A percentile compares a stretch with the other conserved stretches of the same genome.
phyloP scores from a whole-genome alignment of 805 yeast genomes.

The Zygosaccharomyces kombuchaensis region DNA sequence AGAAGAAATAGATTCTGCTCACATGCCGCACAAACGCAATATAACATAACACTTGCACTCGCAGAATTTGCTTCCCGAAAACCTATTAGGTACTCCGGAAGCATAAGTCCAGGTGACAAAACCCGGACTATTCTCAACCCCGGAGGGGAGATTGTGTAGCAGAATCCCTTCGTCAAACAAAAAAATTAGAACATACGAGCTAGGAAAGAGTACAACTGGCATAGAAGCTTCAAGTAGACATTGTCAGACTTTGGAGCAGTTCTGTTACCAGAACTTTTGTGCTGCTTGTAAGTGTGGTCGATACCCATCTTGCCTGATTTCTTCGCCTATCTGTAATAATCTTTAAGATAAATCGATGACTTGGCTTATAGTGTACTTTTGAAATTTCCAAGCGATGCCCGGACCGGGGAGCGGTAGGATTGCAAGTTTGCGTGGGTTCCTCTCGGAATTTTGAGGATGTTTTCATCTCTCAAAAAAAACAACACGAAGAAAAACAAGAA shows the following conservation, averaged over 20 bases:
- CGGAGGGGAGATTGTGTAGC: constrained; percentile 14
- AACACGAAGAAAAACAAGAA: too few relatives aligned
- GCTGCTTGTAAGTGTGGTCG: constrained; percentile 96
- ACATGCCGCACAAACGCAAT: constrained; percentile 29
- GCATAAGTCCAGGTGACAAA: not conserved
- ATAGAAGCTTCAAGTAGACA: constrained; percentile 96
- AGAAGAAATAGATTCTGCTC: constrained; percentile 44
- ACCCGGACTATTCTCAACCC: constrained; percentile 4
- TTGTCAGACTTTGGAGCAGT: constrained; percentile 99
- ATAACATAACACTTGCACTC: constrained; percentile 33
- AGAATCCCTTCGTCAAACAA: constrained; percentile 22
- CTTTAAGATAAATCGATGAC: too few relatives aligned
- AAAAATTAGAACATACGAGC: constrained; percentile 77
- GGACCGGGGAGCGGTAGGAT: not conserved
- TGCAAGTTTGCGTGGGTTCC: constrained; percentile 1
- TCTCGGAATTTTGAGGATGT: not conserved
- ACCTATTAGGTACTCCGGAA: constrained; percentile 1
- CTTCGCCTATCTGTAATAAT: not conserved
- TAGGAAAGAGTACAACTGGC: constrained; percentile 97
- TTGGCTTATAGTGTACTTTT: not conserved
- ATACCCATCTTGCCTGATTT: constrained; percentile 69
- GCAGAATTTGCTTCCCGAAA: constrained; percentile 29
- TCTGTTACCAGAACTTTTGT: constrained; percentile 94
- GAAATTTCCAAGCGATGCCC: constrained; percentile 4
- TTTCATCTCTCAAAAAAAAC: too few relatives aligned